A percentile compares a stretch with the other conserved stretches of the same genome.
Conservation (phyloP, 129 eudicot genomes). For the Escallonia rubra region DNA sequence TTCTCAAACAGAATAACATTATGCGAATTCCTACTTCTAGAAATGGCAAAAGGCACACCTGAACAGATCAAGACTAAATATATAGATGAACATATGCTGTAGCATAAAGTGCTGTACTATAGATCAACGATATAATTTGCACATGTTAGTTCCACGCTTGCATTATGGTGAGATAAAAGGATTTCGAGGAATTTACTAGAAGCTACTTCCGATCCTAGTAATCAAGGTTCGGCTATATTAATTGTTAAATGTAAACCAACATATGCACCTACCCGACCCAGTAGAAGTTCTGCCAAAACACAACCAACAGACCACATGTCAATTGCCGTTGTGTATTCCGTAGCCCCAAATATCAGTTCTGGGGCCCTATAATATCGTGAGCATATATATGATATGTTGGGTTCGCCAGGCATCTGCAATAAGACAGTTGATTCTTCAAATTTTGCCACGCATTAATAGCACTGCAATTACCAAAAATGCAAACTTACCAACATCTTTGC, state of each 20-base stretch:
- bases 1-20: no score
- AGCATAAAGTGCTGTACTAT: no score
- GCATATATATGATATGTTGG: slow-evolving; percentile 92
- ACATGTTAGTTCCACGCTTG: no score
- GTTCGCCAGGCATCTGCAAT: slow-evolving; percentile 87
- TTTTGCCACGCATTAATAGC: neutral
- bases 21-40: no score
- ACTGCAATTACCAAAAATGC: neutral
- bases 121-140: no score
- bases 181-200: no score
- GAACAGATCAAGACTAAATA: no score
- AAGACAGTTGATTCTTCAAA: slow-evolving; percentile 7
- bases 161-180: no score
- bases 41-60: no score
- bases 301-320: slow-evolving; percentile 99
- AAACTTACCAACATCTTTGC: slow-evolving; percentile 88
- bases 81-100: no score
- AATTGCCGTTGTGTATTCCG: slow-evolving; percentile 94
- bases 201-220: no score
- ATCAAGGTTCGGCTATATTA: no score
- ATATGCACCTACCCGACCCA: slow-evolving; percentile 65
- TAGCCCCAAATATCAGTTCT: slow-evolving; percentile 92
- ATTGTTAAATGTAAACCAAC: neutral
- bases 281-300: slow-evolving; percentile 89
- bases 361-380: slow-evolving; percentile 98